Evolutionary conservation across 78 protist genomes (phyloP).

Genomic region (Dictyostelium firmibasis): DNA sequence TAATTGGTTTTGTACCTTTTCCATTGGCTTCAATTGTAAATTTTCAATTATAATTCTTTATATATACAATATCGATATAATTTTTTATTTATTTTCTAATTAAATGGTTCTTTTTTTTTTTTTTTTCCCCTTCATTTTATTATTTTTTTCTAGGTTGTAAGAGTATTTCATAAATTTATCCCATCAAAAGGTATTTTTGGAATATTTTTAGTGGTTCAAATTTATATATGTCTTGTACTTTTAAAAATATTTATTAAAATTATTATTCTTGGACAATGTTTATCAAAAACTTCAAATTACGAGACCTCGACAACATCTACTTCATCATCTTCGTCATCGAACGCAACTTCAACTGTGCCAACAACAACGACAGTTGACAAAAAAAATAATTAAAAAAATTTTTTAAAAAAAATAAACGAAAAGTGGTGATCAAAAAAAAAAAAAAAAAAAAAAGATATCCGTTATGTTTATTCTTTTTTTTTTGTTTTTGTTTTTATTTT

Average conservation of each 20-base stretch:
- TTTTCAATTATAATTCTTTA: background rate
- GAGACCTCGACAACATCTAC: background rate
- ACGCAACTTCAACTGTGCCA: background rate
- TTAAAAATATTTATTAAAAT: constrained; percentile 59
- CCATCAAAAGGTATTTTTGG: constrained; percentile 18
- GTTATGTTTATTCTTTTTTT: background rate
- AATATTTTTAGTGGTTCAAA: background rate
- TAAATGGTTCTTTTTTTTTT: too few relatives aligned
- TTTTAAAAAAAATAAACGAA: background rate
- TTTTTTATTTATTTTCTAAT: too few relatives aligned
- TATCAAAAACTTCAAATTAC: background rate
- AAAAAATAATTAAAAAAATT: background rate
- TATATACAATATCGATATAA: background rate
- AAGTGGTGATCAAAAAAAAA: background rate
- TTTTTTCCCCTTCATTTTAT: too few relatives aligned
- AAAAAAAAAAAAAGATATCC: background rate
- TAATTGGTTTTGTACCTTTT: constrained; percentile 82
- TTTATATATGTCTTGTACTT: constrained; percentile 25
- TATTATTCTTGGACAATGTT: constrained; percentile 29
- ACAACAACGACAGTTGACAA: background rate
- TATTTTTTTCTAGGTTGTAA: background rate
- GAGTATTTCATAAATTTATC: constrained; percentile 21
- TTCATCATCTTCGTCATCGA: background rate
- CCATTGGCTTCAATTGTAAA: constrained; percentile 66
- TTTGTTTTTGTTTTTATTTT: background rate